Evolutionary conservation across 2,329 filamentous ascomycete species (phyloP).

Genomic region (Elsinoe perseae): DNA sequence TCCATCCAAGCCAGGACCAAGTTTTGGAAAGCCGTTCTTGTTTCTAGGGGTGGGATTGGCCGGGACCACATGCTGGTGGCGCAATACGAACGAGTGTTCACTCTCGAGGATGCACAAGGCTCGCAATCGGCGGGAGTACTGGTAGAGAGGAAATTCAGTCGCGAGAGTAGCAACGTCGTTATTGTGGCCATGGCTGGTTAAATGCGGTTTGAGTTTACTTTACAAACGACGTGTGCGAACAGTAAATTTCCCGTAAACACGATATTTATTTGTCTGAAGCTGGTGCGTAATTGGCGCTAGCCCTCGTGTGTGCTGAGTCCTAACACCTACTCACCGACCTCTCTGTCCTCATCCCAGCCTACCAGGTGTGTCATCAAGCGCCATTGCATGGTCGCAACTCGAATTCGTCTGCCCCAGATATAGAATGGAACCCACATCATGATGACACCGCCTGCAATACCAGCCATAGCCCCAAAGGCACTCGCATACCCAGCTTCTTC

Average conservation of each 20-base stretch:
- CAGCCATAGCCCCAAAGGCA: conserved; percentile 52
- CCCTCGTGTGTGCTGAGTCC: too few relatives aligned
- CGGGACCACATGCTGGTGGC: conserved; percentile 4
- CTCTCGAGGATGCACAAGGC: too few relatives aligned
- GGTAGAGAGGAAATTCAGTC: too few relatives aligned
- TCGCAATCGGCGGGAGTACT: too few relatives aligned
- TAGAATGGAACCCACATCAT: conserved; percentile 46
- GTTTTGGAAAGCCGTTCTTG: not conserved
- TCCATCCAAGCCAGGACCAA: not conserved
- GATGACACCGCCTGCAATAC: conserved; percentile 43
- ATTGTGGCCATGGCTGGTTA: too few relatives aligned
- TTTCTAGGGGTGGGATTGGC: not conserved
- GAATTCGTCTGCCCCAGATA: conserved; percentile 45
- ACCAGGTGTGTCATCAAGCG: conserved; percentile 23
- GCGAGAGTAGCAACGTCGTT: too few relatives aligned
- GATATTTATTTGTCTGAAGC: too few relatives aligned
- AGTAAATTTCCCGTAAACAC: too few relatives aligned
- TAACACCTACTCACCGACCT: conserved; percentile 16
- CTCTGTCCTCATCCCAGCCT: conserved; percentile 15
- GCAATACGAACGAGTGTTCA: not conserved
- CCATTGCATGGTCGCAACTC: conserved; percentile 45
- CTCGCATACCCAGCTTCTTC: conserved; percentile 42
- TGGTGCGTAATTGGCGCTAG: too few relatives aligned
- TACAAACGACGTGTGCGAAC: too few relatives aligned
- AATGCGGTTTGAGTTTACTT: too few relatives aligned